These are phyloP conservation scores for Plectranthus barbatus DNA, from an alignment of 257 asterid genomes.

Conservation along the genomic window DNA sequence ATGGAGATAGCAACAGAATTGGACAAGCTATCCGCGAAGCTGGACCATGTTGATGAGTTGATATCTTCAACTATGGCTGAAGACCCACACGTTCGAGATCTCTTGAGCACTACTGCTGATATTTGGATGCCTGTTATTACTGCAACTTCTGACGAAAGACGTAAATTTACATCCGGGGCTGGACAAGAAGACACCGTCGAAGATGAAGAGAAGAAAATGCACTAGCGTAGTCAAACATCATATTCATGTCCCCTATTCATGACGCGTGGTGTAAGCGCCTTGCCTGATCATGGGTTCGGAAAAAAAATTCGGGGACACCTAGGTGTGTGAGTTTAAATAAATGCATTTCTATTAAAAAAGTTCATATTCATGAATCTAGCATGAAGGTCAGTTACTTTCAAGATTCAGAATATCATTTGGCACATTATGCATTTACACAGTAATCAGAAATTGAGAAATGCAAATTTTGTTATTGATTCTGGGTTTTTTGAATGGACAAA, in stretches of 20 bases:
- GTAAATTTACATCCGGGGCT: constrained; percentile 36
- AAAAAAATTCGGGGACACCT: no score
- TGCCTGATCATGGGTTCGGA: no score
- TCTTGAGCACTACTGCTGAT: constrained; percentile 76
- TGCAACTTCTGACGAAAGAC: constrained; percentile 76
- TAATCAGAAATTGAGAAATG: background rate
- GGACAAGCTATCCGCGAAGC: constrained; percentile 74
- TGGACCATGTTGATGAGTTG: constrained; percentile 73
- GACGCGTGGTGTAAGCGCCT: no score
- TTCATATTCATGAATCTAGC: no score
- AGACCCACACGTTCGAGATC: constrained; percentile 65
- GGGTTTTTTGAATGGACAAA: background rate
- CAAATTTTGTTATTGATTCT: background rate
- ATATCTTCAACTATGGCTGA: constrained; percentile 69
- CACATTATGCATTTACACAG: background rate
- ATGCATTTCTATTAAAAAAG: no score
- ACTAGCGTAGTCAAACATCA: no score
- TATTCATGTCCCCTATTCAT: no score
- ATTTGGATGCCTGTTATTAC: constrained; percentile 94
- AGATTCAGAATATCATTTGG: no score
- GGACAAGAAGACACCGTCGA: constrained; percentile 31
- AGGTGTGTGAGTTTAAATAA: no score
- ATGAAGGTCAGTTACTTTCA: no score
- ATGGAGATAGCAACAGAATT: no score
- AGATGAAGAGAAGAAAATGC: constrained; percentile 34